Evolutionary conservation across 192 early-diverging fungal species (phyloP).

Genomic region (Spizellomyces sp.): DNA sequence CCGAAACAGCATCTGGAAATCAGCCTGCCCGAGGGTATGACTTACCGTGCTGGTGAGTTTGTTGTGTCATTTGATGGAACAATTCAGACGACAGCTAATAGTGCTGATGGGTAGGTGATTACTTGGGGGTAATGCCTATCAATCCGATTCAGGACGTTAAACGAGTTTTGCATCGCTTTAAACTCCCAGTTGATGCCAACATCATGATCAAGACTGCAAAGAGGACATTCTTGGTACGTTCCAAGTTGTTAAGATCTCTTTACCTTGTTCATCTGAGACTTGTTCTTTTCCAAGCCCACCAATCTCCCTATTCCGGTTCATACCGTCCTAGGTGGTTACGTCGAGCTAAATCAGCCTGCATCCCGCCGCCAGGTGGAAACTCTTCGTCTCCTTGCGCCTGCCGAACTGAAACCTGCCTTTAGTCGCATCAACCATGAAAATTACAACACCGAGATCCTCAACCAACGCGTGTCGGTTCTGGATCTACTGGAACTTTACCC

Average conservation of each 20-base stretch:
- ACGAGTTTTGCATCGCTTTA: too few species aligned
- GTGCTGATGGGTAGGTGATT: neutral
- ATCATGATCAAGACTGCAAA: too few species aligned
- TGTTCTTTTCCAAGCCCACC: neutral
- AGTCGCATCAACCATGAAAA: neutral
- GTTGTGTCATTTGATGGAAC: neutral
- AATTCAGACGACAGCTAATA: too few species aligned
- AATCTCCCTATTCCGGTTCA: neutral
- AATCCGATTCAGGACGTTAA: neutral
- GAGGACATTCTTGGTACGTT: too few species aligned
- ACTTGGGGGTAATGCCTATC: neutral
- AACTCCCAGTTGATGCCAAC: too few species aligned
- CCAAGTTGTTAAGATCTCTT: too few species aligned
- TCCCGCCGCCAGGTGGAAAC: neutral
- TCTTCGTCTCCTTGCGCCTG: neutral
- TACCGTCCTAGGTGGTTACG: neutral
- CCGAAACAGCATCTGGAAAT: neutral
- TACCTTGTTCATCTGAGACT: too few species aligned
- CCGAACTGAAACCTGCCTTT: neutral
- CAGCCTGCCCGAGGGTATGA: neutral
- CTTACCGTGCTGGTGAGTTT: conserved; percentile 7
- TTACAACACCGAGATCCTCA: neutral
- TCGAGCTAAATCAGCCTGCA: neutral
- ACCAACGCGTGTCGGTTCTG: neutral
- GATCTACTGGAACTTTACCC: conserved; percentile 5